phyloP scores from a whole-genome alignment of 768 basidiomycete genomes.

The Xerocomellus chrysenteron region DNA sequence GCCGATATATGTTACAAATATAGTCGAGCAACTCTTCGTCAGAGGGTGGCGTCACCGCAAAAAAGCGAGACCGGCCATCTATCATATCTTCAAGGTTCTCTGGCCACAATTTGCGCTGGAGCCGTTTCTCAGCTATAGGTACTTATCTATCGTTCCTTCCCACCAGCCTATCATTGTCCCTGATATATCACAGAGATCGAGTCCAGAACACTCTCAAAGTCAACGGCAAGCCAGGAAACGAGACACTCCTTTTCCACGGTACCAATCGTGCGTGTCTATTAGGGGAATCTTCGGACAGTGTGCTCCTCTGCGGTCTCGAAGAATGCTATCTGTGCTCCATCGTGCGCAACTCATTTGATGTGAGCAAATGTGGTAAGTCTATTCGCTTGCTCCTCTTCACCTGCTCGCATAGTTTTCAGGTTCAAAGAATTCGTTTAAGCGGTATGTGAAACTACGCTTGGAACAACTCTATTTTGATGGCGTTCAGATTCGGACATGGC shows the following conservation, averaged over 20 bases:
- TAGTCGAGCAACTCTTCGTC: conserved; percentile 51
- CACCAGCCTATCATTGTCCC: conserved; percentile 10
- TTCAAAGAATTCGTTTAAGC: conserved; percentile 54
- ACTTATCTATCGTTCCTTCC: conserved; percentile 19
- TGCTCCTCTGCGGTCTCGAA: conserved; percentile 47
- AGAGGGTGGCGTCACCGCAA: conserved; percentile 58
- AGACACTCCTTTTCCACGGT: conserved; percentile 67
- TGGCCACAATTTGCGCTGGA: conserved; percentile 43
- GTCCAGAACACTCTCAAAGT: conserved; percentile 29
- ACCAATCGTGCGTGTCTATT: conserved; percentile 57
- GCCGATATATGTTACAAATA: background rate
- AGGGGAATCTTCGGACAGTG: conserved; percentile 49
- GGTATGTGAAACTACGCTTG: conserved; percentile 27
- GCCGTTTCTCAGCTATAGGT: conserved; percentile 50
- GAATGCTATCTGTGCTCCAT: conserved; percentile 58
- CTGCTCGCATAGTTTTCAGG: conserved; percentile 35
- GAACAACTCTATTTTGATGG: background rate
- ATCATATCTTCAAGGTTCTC: conserved; percentile 51
- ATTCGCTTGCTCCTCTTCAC: background rate
- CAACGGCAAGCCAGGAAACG: conserved; percentile 41
- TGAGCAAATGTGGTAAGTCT: conserved; percentile 53
- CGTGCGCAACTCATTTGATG: conserved; percentile 58
- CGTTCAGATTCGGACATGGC: conserved; percentile 59
- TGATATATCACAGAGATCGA: conserved; percentile 17
- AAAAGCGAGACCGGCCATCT: conserved; percentile 49